Percentiles rank a stretch among this genome's conserved stretches.
These are phyloP conservation scores for Pseudozyma thailandica DNA, from an alignment of 1,284 basidiomycete genomes.

Conservation along the genomic window DNA sequence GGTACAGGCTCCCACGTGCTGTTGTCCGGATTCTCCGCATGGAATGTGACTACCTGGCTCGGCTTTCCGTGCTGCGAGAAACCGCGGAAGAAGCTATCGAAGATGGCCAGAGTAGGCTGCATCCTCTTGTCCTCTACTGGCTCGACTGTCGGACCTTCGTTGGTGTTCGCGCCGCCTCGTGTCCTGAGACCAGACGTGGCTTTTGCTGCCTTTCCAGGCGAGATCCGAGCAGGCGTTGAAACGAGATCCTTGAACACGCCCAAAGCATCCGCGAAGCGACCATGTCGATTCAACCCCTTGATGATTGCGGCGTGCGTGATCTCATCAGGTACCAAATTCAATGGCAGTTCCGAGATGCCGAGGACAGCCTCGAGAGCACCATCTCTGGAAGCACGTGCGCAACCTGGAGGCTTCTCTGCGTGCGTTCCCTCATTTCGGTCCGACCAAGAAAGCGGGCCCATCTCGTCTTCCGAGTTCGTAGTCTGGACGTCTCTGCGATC, in stretches of 20 bases:
- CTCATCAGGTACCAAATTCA: conserved; percentile 21
- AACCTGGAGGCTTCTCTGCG: too few species aligned
- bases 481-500: neutral
- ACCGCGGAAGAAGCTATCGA: conserved; percentile 40
- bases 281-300: conserved; percentile 24
- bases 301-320: conserved; percentile 39
- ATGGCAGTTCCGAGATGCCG: conserved; percentile 13
- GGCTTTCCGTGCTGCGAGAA: conserved; percentile 28
- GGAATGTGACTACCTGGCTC: conserved; percentile 4
- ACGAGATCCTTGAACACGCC: conserved; percentile 41
- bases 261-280: conserved; percentile 40
- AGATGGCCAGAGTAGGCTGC: conserved; percentile 32
- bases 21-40: conserved; percentile 11
- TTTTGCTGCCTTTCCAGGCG: neutral
- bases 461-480: neutral
- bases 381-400: neutral
- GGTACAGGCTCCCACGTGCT: conserved; percentile 26
- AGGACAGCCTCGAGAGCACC: too few species aligned
- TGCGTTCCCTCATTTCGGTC: conserved; percentile 3
- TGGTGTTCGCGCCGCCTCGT: neutral
- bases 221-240: conserved; percentile 20
- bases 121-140: conserved; percentile 12
- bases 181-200: neutral
- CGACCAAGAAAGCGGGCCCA: conserved; percentile 20
- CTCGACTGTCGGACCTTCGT: neutral